These are phyloP conservation scores for Pythium aquatile DNA, from an alignment of 352 stramenopile species.

Conservation along the genomic window DNA sequence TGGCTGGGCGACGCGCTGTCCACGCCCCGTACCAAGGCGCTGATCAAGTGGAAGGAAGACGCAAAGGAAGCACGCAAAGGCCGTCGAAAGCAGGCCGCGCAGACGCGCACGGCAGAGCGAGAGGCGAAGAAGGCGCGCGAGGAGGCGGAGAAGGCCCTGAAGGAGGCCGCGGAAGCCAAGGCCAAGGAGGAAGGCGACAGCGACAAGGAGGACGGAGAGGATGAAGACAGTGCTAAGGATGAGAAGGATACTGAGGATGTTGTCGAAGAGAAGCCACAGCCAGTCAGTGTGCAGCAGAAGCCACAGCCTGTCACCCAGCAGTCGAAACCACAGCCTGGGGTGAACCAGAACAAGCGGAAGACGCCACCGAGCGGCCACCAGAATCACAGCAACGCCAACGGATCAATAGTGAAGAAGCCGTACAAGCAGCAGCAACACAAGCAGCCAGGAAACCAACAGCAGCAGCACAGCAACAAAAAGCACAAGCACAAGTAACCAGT, in stretches of 20 bases:
- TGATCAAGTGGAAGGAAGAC: slow-evolving; percentile 64
- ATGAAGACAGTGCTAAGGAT: not conserved
- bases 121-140: slow-evolving; percentile 32
- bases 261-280: not conserved
- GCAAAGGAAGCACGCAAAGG: slow-evolving; percentile 61
- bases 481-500: not conserved
- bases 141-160: slow-evolving; percentile 32
- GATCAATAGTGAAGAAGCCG: not conserved
- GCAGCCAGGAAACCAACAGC: not conserved
- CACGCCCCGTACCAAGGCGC: slow-evolving; percentile 53
- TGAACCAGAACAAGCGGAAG: not conserved
- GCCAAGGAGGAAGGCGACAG: not conserved
- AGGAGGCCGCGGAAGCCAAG: slow-evolving; percentile 4
- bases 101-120: slow-evolving; percentile 45
- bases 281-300: not conserved
- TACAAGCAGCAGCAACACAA: slow-evolving; percentile 1
- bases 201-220: not conserved
- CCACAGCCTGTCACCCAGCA: not conserved
- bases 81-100: slow-evolving; percentile 53
- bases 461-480: not conserved
- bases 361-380: not conserved
- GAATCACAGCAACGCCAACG: not conserved
- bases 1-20: slow-evolving; percentile 57
- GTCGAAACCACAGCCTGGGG: too few relatives aligned
- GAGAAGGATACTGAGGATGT: not conserved